Percentiles rank a stretch among this genome's conserved stretches.
Conservation (phyloP, 176 grass and related monocot species). For the Eleusine coracana region DNA sequence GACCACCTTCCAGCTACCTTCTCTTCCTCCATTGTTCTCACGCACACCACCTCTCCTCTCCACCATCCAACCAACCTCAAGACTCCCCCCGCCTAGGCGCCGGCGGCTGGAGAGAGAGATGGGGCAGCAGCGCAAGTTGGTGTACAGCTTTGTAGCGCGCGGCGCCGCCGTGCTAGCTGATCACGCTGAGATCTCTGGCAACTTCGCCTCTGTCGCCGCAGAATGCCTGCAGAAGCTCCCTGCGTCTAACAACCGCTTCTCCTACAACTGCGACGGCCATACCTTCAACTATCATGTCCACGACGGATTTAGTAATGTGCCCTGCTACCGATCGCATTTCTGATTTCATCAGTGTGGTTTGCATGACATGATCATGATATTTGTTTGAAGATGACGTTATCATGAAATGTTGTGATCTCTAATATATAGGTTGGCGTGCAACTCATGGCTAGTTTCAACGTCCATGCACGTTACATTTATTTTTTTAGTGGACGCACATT, state of each 20-base stretch:
- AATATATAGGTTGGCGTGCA: background rate
- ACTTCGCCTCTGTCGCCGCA: conserved; percentile 68
- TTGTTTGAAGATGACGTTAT: background rate
- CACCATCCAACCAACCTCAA: conserved; percentile 20
- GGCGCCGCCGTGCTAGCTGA: conserved; percentile 62
- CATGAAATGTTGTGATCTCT: background rate
- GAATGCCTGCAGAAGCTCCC: conserved; percentile 82
- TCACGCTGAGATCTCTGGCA: conserved; percentile 69
- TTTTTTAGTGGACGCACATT: background rate
- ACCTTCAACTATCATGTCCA: conserved; percentile 86
- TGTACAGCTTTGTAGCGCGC: conserved; percentile 71
- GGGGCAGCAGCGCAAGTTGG: conserved; percentile 58
- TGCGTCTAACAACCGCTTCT: conserved; percentile 54
- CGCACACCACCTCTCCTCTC: conserved; percentile 13
- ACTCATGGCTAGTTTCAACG: background rate
- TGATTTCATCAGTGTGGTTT: background rate
- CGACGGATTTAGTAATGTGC: conserved; percentile 66
- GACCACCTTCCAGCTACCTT: background rate
- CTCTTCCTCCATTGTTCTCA: background rate
- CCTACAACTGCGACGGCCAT: conserved; percentile 76
- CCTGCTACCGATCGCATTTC: too few species aligned
- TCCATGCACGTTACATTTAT: background rate
- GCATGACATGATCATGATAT: background rate
- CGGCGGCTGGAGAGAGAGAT: conserved; percentile 41
- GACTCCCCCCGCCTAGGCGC: background rate